Base-by-base conservation (phyloP, 352 stramenopile species). In the Plasmopara halstedii region DNA sequence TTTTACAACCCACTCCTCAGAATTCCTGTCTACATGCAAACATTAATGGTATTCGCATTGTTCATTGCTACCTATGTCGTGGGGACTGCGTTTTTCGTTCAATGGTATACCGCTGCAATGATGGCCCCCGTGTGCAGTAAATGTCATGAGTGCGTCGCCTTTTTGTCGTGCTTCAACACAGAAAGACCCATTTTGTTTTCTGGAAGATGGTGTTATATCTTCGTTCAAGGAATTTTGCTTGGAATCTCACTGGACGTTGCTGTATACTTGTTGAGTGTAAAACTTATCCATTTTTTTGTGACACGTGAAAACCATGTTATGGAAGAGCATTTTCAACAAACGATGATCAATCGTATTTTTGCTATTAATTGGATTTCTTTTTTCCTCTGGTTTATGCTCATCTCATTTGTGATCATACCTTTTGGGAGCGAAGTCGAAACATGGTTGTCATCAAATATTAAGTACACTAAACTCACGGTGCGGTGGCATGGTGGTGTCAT, bases 341-440 rank as follows among this genome's bases (percentile, higher is more conserved):
- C 81, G 42, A 89, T 89, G 78, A 70, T 90, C 58, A 90, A 85
- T 53, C 81, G 81, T 0, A 48, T 93, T 10, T 94, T 94, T 43
- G 67, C 73, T 17, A 92, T 94, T 57, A 92, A 91, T 51, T 94
- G 83, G 83, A 88, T 93, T 38, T 91, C 81, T 14, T 93, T 93
- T 47, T 94, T 94, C 46, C 56, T 90, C 29, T 94, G 81, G 83
- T 94, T 92, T 42, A 89, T 94, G 43, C 52, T 92, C 32, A 90
- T 94, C 26, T 78, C 83, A 7, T 93, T 93, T 46, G 71, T 91
- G 39, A 90, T 91, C 45, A 79, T 92, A 1, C 83, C 83, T 11
- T 94, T 92, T 27, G 83, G 83, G 0, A 62, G 83, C 29, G 46
- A 80, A 23, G 76, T 94, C 18, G 80, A 94, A 46, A 75, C 72